Base-by-base conservation (phyloP, 176 grass and related monocot genomes). In the Pontederia crassipes region DNA sequence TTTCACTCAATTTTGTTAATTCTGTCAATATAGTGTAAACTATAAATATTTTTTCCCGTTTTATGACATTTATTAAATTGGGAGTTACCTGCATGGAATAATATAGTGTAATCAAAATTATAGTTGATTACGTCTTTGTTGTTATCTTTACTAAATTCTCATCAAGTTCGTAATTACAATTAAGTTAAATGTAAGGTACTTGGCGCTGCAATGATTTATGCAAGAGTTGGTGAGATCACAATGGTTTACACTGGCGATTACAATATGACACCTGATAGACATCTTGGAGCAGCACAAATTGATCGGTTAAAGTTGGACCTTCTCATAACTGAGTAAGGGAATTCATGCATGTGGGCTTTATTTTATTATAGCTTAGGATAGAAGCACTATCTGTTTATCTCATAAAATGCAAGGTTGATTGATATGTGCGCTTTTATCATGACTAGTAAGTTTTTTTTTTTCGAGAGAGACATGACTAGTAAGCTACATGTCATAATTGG, bases 181-280 rank as follows among this genome's bases (percentile, higher is more conserved):
- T 48, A 40, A 40, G 32, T 40, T 63, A 67, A 65, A 72, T 48
- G 47, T 45, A 74, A 95, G 92, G 92, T 97, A 59, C 54, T 97
- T 66, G 92, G 92, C 52, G 92, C 92, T 78, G 92, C 79, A 70
- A 97, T 97, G 92, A 78, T 91, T 64, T 97, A 97, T 85, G 84
- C 81, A 68, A 83, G 82, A 78, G 92, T 80, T 74, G 84, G 83
- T 60, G 76, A 88, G 48, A 79, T 63, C 74, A 64, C 74, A 70
- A 78, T 97, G 76, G 78, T 97, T 20, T 97, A 97, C 63, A 91
- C 92, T 0, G 92, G 87, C 13, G 92, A 97, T 85, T 97, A 97
- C 73, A 97, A 91, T 76, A 97, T 97, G 92, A 91, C 92, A 73
- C 87, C 92, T 47, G 92, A 97, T 78, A 84, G 92, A 74, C 87